phyloP scores from a whole-genome alignment of 1,284 basidiomycete species.

The Fistulinella staudtii region DNA sequence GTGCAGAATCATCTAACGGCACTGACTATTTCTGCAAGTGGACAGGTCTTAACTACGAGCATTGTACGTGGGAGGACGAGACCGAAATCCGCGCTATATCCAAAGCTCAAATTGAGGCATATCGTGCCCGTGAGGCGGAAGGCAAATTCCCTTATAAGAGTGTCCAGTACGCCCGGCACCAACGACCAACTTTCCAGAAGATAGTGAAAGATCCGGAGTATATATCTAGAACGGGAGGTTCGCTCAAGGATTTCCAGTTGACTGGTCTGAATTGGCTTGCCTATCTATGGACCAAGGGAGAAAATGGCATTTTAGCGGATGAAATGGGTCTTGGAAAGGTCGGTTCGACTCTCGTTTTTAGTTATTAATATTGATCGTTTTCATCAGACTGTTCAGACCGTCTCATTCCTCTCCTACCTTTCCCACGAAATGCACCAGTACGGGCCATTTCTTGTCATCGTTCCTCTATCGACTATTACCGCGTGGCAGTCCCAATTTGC shows the following conservation, averaged over 20 bases:
- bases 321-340: slow-evolving; percentile 99
- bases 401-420: slow-evolving; percentile 92
- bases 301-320: slow-evolving; percentile 97
- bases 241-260: slow-evolving; percentile 97
- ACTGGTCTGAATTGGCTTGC: slow-evolving; percentile 98
- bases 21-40: slow-evolving; percentile 98
- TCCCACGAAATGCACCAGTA: slow-evolving; percentile 93
- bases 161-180: slow-evolving; percentile 59
- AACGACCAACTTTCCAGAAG: slow-evolving; percentile 81
- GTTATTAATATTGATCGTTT: slow-evolving; percentile 12
- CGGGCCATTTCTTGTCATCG: slow-evolving; percentile 97
- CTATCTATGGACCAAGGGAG: slow-evolving; percentile 91
- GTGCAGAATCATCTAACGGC: slow-evolving; percentile 48
- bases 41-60: slow-evolving; percentile 90
- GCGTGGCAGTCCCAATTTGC: slow-evolving; percentile 98
- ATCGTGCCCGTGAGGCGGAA: slow-evolving; percentile 74
- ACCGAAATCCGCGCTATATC: slow-evolving; percentile 77
- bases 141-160: slow-evolving; percentile 89
- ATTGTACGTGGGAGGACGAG: slow-evolving; percentile 93
- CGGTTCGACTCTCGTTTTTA: slow-evolving; percentile 1
- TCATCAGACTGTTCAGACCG: slow-evolving; percentile 87
- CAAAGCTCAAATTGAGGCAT: slow-evolving; percentile 76
- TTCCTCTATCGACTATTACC: slow-evolving; percentile 95
- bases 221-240: slow-evolving; percentile 71
- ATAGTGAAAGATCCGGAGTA: slow-evolving; percentile 92